phyloP scores from a whole-genome alignment of 2,329 filamentous ascomycete species.

The Alternaria gaisen region DNA sequence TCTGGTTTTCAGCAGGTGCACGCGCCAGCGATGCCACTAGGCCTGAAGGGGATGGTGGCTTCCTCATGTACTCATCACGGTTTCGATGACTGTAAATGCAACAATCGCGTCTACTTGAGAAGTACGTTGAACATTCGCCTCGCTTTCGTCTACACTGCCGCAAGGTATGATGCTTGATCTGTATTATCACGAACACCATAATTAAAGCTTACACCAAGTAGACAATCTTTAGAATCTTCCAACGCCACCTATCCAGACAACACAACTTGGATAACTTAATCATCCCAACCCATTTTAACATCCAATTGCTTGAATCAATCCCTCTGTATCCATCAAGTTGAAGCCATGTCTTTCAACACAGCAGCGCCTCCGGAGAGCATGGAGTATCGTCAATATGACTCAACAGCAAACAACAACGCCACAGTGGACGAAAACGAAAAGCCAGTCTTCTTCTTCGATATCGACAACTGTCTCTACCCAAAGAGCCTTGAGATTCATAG shows the following conservation, averaged over 20 bases:
- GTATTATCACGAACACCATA: not conserved
- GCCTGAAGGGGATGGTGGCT: conserved; percentile 14
- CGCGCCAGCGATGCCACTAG: conserved; percentile 26
- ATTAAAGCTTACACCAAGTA: not conserved
- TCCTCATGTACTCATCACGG: conserved; percentile 20
- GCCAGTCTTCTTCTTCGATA: conserved; percentile 82
- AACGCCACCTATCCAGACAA: not conserved
- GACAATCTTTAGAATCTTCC: conserved; percentile 4
- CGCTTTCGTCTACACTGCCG: not conserved
- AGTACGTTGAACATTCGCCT: not conserved
- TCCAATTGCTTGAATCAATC: not conserved
- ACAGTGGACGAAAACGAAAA: conserved; percentile 49
- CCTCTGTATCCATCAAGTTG: not conserved
- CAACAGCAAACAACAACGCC: not conserved
- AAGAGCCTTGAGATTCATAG: conserved; percentile 87
- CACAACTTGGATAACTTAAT: not conserved
- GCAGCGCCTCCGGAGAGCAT: conserved; percentile 16
- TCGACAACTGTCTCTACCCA: conserved; percentile 97
- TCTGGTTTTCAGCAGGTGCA: conserved; percentile 18
- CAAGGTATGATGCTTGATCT: conserved; percentile 1
- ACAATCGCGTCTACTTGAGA: not conserved
- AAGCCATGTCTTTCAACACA: conserved; percentile 14
- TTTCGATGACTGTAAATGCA: conserved; percentile 17
- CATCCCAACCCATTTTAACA: not conserved
- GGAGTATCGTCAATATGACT: conserved; percentile 14